Base-by-base conservation (phyloP, 148 eudicot species). In the Heliamphora exappendiculata region DNA sequence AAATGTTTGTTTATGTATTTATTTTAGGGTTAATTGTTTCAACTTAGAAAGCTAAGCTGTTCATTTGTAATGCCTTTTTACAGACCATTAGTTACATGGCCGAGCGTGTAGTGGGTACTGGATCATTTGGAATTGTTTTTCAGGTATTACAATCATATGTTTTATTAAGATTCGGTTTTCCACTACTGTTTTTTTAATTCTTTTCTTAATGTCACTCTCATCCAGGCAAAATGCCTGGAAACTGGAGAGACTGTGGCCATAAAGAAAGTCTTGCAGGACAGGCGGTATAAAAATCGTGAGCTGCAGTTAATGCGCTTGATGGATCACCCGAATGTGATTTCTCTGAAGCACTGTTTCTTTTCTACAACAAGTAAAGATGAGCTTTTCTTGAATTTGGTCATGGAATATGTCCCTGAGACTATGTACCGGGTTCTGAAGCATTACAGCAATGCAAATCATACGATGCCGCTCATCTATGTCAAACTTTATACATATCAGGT, bases 21-120 rank as follows among this genome's bases (percentile, higher is more conserved):
- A 13, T 2, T 26, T 33, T 19, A 34, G 2, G 36, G 37, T 5
- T 29, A 24, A 34, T 34, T 50, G n/a, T 22, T 68, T 0, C 12
- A 7, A 24, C 8, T 34, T 24, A 31, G 63, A 66, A 66, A 50
- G 14, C 76, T 36, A 24, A 50, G 19, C 34, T 41, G 37, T 33
- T 62, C 2, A 13, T 45, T 74, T 44, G 53, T 74, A 53, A 62
- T 78, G 70, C 33, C 26, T 37, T 76, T 76, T 42, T 55, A 73
- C 89, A 91, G 97, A 91, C 97, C 37, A 86, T 90, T 58, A 89
- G 89, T 82, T 91, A 88, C 80, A 91, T 89, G 97, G 97, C 97
- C 37, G 97, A 91, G 78, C 89, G 93, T 51, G 92, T 91, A 59
- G 93, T 91, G 33, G 97, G 97, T n/a, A 90, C 93, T 70, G 93